phyloP scores from a whole-genome alignment of 352 stramenopile genomes.

The Globisporangium yorkense region DNA sequence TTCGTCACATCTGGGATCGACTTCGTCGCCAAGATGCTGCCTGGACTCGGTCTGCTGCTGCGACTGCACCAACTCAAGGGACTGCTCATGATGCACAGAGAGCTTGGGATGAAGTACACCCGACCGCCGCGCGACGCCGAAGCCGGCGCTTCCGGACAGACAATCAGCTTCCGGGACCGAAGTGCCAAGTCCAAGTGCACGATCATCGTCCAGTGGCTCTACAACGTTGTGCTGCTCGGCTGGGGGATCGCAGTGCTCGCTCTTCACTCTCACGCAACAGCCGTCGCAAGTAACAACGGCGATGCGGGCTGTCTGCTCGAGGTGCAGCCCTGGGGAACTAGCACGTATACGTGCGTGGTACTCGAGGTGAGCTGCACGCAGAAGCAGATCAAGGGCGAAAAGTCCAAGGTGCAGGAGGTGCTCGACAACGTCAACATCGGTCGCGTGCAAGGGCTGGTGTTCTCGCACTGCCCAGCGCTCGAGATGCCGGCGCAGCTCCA shows the following conservation, averaged over 20 bases:
- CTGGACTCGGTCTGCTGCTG: conserved; percentile 4
- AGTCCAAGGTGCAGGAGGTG: neutral
- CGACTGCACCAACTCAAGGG: conserved; percentile 7
- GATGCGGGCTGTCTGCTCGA: conserved; percentile 12
- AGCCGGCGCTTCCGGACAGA: neutral
- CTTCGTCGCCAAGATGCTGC: conserved; percentile 10
- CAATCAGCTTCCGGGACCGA: neutral
- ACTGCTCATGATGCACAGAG: conserved; percentile 3
- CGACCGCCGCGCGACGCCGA: neutral
- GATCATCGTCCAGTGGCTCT: conserved; percentile 2
- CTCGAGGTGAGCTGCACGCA: conserved; percentile 10
- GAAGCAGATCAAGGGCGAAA: neutral
- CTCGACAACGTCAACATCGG: neutral
- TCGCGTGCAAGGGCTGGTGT: conserved; percentile 12
- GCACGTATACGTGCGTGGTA: conserved; percentile 11
- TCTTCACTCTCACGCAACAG: conserved; percentile 13
- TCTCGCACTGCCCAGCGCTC: conserved; percentile 18
- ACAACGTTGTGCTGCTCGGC: conserved; percentile 15
- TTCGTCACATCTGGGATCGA: conserved; percentile 7
- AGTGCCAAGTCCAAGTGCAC: neutral
- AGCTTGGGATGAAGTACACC: conserved; percentile 3
- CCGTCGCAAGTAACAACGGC: conserved; percentile 4
- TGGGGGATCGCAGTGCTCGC: conserved; percentile 3
- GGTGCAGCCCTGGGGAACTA: conserved; percentile 14
- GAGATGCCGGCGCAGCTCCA: conserved; percentile 10